Base-by-base conservation (phyloP, 2,329 filamentous ascomycete genomes). In the Arthrobotrys iridis region DNA sequence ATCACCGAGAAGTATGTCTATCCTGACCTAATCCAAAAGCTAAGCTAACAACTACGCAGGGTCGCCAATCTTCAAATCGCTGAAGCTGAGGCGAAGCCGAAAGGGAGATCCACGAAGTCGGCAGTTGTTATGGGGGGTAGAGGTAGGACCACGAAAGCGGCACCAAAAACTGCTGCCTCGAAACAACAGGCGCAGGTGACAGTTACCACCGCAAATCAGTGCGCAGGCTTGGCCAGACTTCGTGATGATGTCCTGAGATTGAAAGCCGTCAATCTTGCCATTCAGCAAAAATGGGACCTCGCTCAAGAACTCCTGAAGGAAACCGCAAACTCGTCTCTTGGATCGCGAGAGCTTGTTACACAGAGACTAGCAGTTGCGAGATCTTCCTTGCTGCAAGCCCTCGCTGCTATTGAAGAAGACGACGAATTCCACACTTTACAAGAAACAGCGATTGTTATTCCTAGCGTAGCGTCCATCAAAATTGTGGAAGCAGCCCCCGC, bases 381-480 rank as follows among this genome's bases (percentile, higher is more conserved):
- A 63, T 88, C 90, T 48, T 86, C 91, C 45, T 84, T 93, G 73
- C 86, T 88, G 13, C 87, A 90, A 81, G 91, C 89, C 76, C 85
- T 91, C 79, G 88, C 90, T 50, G 86, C 90, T 79, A 91, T 97
- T 84, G 87, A 89, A 10, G 86, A 87, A 3, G 92, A 97, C 81
- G 90, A 93, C 1, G 90, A 95, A 2, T 96, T 94, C 81, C 96
- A 92, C 15, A 91, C 94, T 7, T 87, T 98, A 13, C 92, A 94
- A 48, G 95, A 99, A 79, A 97, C 95, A 0, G 80, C 81, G 77
- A 81, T 82, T 75, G 70, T 80, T 13, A 71, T 78, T 26, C 79
- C 83, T 24, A 86, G 86, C 33, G 83, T 83, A 74, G 77, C 72
- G n/a, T 77, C 79, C 26, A 78, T 81, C 8, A 83, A 85, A 45